Evolutionary conservation across 2,329 filamentous ascomycete species (phyloP).

Genomic region (Ustulina deusta): DNA sequence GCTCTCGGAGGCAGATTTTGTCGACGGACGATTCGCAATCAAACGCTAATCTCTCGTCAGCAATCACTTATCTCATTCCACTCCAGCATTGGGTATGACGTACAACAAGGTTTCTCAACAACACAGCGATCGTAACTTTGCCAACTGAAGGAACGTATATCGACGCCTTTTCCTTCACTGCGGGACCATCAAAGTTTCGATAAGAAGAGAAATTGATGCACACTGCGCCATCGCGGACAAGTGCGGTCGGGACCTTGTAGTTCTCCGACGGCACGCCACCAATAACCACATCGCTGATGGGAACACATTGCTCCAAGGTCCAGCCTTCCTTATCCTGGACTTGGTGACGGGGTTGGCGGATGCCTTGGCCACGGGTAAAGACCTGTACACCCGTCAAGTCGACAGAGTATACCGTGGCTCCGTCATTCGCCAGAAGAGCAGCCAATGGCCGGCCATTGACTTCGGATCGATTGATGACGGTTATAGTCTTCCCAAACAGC

Average conservation of each 20-base stretch:
- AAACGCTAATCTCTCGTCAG: conserved; percentile 58
- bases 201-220: conserved; percentile 99
- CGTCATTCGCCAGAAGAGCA: conserved; percentile 93
- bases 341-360: conserved; percentile 87
- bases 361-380: conserved; percentile 89
- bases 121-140: conserved; percentile 94
- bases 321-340: conserved; percentile 85
- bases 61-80: neutral
- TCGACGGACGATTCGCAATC: conserved; percentile 62
- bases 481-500: conserved; percentile 92
- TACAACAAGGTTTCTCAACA: conserved; percentile 89
- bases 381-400: conserved; percentile 92
- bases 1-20: conserved; percentile 49
- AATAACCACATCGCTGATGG: conserved; percentile 93
- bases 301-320: conserved; percentile 82
- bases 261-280: conserved; percentile 88
- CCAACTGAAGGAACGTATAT: conserved; percentile 98
- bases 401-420: conserved; percentile 93
- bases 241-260: conserved; percentile 88
- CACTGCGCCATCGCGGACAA: conserved; percentile 90
- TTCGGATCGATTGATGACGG: conserved; percentile 95
- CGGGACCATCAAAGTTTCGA: conserved; percentile 87
- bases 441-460: conserved; percentile 94
- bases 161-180: conserved; percentile 93
- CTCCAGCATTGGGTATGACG: conserved; percentile 52